Evolutionary conservation across 2,329 filamentous ascomycete species (phyloP), one percentile per base, ranked within the genome.

Genomic region (Plectosphaerella cucumerina): DNA sequence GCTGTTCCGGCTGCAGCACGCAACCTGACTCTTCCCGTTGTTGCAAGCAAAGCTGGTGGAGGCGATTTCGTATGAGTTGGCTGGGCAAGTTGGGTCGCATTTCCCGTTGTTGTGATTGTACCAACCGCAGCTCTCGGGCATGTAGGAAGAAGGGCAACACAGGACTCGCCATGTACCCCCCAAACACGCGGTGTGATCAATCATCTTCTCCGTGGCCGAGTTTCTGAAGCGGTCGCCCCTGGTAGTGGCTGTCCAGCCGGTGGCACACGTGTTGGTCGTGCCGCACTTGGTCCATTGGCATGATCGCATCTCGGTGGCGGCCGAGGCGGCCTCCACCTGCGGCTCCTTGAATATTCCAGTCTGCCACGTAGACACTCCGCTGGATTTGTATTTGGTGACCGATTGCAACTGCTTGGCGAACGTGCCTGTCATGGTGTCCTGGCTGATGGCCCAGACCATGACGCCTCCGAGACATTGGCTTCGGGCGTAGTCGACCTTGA

Each of bases 391-490:
- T 5, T 42, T 42, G 10, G 39, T 17, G n/a, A 17, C 39, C n/a
- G 17, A 42, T 42, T n/a, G n/a, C 39, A 3, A 5, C n/a, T 17
- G 39, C 20, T 10, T 20, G 20, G 39, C 39, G 39, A n/a, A n/a
- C n/a, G n/a, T n/a, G 17, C n/a, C 39, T 5, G 6, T 11, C n/a
- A 4, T 6, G 9, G 46, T 50, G 43, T 54, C 54, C 9, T 50
- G 45, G n/a, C 18, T 39, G 17, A 56, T 35, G 9, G 57, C 59
- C 59, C 59, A 61, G 6, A 60, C 55, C 60, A 60, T 61, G 20
- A 58, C 21, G 20, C 65, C 65, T 3, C 59, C 56, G 3, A 68
- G 47, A 39, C 65, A 65, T 2, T 52, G 49, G 2, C 35, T 18
- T 10, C 56, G 55, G 1, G 61, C 62, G 46, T 53, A 61, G n/a